These are phyloP conservation scores for Candolleomyces aberdarensis DNA, from an alignment of 768 basidiomycete species.

Conservation along the genomic window DNA sequence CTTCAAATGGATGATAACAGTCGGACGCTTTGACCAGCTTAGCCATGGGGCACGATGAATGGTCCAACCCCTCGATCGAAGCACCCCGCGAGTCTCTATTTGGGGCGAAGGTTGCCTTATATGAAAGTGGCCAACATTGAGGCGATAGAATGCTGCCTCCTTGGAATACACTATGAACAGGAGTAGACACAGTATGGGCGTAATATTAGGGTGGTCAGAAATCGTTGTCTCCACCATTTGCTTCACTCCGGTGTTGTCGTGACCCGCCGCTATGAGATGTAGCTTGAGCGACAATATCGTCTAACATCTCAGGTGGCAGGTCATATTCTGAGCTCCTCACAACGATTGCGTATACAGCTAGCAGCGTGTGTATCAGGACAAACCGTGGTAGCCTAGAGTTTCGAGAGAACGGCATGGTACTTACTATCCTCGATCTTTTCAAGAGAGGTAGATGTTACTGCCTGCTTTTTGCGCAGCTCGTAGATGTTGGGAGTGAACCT, in stretches of 20 bases:
- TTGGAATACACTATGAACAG: too few relatives aligned
- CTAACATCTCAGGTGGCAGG: slow-evolving; percentile 61
- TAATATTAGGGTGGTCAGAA: too few relatives aligned
- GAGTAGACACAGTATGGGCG: too few relatives aligned
- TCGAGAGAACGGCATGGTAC: slow-evolving; percentile 12
- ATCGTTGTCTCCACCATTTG: too few relatives aligned
- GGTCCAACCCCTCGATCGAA: too few relatives aligned
- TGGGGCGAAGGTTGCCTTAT: too few relatives aligned
- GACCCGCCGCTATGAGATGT: neutral
- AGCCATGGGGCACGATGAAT: slow-evolving; percentile 58
- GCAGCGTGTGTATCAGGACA: neutral
- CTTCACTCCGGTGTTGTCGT: too few relatives aligned
- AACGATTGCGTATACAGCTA: slow-evolving; percentile 71
- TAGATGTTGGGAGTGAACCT: slow-evolving; percentile 64
- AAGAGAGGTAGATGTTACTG: slow-evolving; percentile 81
- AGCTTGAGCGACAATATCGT: slow-evolving; percentile 52
- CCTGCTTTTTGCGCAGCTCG: slow-evolving; percentile 84
- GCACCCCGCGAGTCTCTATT: too few relatives aligned
- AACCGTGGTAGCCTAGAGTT: slow-evolving; percentile 2
- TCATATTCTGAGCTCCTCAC: slow-evolving; percentile 75
- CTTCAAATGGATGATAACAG: slow-evolving; percentile 37
- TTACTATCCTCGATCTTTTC: slow-evolving; percentile 93
- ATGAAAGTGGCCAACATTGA: too few relatives aligned
- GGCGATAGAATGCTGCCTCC: too few relatives aligned
- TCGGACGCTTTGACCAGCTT: slow-evolving; percentile 79